Evolutionary conservation across 371 early-diverging fungal genomes (phyloP), one percentile per base, ranked within the genome.

Genomic region (Saksenaea vasiformis): DNA sequence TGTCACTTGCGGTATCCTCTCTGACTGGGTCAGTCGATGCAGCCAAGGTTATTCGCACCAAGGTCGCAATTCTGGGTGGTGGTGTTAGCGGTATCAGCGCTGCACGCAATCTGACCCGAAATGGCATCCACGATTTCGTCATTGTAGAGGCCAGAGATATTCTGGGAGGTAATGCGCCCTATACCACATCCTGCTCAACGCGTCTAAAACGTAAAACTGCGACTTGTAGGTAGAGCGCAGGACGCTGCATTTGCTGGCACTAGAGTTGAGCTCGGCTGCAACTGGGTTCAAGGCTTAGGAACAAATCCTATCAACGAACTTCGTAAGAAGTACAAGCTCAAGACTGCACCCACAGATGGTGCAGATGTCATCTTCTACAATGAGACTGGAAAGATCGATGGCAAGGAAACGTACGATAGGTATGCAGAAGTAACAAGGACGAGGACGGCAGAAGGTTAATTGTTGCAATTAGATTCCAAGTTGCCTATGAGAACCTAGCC

Each of bases 261-360:
- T 13, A 62, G 65, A 24, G 65, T 82, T 51, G 82, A 82, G 61
- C 22, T 76, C 14, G 82, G 82, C 10, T 78, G 79, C 47, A 82
- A 82, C 36, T 82, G 82, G 82, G 82, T 81, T 24, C 82, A 82
- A 64, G 82, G 78, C n/a, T 44, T 82, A 2, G 82, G 82, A 3
- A 64, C 69, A 1, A 82, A 82, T 22, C 82, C 79, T 11, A 62
- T 82, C 60, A 71, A 78, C 27, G 59, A 71, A 34, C 63, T 82
- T 10, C 70, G 76, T 5, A 43, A 72, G 54, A 77, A 82, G 51
- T 72, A 76, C 28, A 64, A 64, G 5, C 54, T 82, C 4, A 58
- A 70, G 24, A 72, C 76, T 4, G 71, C 64, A 4, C 19, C 19
- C 10, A 76, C 62, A 15, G 27, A 80, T 56, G 70, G 73, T 17